A percentile compares a stretch with the other conserved stretches of the same genome.
phyloP scores from a whole-genome alignment of 2,329 filamentous ascomycete species.

The Neofusicoccum sp. region DNA sequence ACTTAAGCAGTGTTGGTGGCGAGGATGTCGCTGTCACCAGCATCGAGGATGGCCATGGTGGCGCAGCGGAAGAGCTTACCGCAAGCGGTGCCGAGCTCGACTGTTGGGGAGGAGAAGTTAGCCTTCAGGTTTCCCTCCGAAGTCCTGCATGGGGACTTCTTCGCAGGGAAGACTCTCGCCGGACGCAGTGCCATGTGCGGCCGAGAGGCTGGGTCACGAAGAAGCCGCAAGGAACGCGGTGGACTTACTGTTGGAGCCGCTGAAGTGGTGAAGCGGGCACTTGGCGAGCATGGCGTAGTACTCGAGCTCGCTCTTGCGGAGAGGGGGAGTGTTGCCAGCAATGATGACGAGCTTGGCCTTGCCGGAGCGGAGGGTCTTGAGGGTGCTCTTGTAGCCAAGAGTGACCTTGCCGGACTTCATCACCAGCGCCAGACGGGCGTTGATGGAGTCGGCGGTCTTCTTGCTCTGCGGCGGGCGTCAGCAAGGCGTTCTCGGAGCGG shows the following conservation, averaged over 20 bases:
- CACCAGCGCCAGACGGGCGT: conserved; percentile 66
- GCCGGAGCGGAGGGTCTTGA: conserved; percentile 86
- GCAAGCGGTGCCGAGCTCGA: conserved; percentile 96
- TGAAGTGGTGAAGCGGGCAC: conserved; percentile 96
- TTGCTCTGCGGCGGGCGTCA: conserved; percentile 51
- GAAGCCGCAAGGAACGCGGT: conserved; percentile 30
- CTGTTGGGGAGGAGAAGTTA: conserved; percentile 61
- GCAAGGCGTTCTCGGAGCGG: not conserved
- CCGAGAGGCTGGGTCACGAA: not conserved
- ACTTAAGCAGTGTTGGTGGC: conserved; percentile 63
- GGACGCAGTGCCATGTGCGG: conserved; percentile 24
- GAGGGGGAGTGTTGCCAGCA: conserved; percentile 92
- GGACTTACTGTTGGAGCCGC: conserved; percentile 94
- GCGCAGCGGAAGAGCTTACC: conserved; percentile 99
- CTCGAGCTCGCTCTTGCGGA: conserved; percentile 97
- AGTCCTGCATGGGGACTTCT: conserved; percentile 77
- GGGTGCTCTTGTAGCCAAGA: conserved; percentile 85
- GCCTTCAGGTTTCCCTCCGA: conserved; percentile 80
- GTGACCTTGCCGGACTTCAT: conserved; percentile 71
- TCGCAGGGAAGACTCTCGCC: conserved; percentile 71
- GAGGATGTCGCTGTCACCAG: conserved; percentile 96
- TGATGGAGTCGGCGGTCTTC: conserved; percentile 83
- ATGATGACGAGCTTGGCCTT: conserved; percentile 99
- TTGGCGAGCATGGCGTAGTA: conserved; percentile 71
- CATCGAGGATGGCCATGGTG: conserved; percentile 95